Base-by-base conservation (phyloP, 345 rosid species). In the Anastatica hierochuntica region DNA sequence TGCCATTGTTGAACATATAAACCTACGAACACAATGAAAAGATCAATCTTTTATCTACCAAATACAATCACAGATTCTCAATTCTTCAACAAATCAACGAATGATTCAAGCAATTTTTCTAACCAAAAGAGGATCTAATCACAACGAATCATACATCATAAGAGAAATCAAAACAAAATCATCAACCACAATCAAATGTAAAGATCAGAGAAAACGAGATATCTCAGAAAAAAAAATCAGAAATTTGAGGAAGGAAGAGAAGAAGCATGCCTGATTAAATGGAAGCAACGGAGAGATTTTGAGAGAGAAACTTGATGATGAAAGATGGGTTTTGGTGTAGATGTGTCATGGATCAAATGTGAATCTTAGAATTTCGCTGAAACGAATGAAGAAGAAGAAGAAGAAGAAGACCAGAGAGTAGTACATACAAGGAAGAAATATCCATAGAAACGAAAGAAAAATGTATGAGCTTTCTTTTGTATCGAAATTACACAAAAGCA, bases 331-430 rank as follows among this genome's bases (percentile, higher is more conserved):
- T 10, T 6, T 21, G 18, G 10, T n/a, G 47, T 23, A 43, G 38
- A 58, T 50, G 54, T 43, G 20, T 44, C 59, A 31, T 51, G 35
- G 49, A 58, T 58, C 61, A 66, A 59, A 66, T 67, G 60, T 67
- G 45, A 60, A 59, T 44, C 41, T 58, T 48, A 35, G 42, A 37
- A 58, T 51, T 66, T 58, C 49, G 54, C 43, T 43, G 60, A 58
- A 66, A 27, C 16, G 38, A 52, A 58, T 43, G 36, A 31, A 10
- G 36, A 31, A 10, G 44, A 52, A 23, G 8, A 29, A 29, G 60
- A 58, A 45, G 62, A 34, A 48, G 41, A 58, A 43, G 60, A 66
- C 49, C 42, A 50, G 34, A 37, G 49, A 37, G 43, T 24, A 42
- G 14, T 24, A 9, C 2, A 29, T 4, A 37, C 36, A 52, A 52